Conservation (phyloP, 768 basidiomycete genomes). For the Mycena vitilis region DNA sequence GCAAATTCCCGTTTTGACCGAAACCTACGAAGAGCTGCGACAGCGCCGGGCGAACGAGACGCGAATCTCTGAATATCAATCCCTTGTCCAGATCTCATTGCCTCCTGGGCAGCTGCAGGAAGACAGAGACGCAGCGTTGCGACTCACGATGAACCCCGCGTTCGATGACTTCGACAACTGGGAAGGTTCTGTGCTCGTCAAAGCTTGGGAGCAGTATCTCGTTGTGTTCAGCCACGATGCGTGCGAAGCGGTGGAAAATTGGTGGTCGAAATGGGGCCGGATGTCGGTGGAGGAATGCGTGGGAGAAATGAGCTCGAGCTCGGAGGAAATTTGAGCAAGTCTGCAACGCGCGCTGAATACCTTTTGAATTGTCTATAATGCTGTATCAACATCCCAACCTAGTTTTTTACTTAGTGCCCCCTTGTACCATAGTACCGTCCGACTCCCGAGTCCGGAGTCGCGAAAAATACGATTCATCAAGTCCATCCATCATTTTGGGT, state of each 20-base stretch:
- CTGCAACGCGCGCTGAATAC: no score
- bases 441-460: no score
- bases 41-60: conserved; percentile 44
- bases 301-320: no score
- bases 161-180: conserved; percentile 30
- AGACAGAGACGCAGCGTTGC: conserved; percentile 19
- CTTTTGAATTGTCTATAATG: no score
- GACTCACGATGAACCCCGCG: conserved; percentile 8
- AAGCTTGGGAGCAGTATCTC: conserved; percentile 23
- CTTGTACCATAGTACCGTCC: no score
- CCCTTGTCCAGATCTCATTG: conserved; percentile 21
- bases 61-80: conserved; percentile 23
- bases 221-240: conserved; percentile 27
- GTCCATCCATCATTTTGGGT: no score
- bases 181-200: conserved; percentile 17
- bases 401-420: no score
- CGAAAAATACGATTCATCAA: no score
- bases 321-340: no score
- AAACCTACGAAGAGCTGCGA: conserved; percentile 61
- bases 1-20: conserved; percentile 56
- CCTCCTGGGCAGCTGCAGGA: conserved; percentile 22
- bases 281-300: no score
- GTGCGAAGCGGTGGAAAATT: conserved; percentile 26
- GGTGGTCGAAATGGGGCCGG: conserved; percentile 31
- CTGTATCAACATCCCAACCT: no score